Conservation (phyloP, 2,329 filamentous ascomycete species). For the Tolypocladium sp. region DNA sequence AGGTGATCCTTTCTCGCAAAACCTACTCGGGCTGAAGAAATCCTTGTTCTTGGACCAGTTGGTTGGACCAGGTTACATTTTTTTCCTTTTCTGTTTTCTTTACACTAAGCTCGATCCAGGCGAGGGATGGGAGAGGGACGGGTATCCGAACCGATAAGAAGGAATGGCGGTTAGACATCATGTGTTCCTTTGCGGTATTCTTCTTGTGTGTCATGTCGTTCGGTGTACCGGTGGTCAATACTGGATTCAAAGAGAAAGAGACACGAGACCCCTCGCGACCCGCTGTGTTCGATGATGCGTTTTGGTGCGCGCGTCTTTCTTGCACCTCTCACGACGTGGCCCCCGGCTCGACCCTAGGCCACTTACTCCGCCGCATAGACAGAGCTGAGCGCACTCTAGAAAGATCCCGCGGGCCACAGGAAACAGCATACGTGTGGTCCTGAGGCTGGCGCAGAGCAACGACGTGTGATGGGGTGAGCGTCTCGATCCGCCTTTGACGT, state of each 20-base stretch:
- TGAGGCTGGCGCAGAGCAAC: neutral
- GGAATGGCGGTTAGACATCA: conserved; percentile 9
- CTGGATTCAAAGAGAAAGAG: conserved; percentile 6
- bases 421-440: neutral
- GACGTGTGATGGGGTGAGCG: neutral
- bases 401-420: neutral
- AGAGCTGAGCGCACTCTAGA: neutral
- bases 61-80: neutral
- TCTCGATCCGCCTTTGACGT: neutral
- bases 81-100: conserved; percentile 1
- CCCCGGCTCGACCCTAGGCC: neutral
- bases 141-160: neutral
- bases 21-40: conserved; percentile 5
- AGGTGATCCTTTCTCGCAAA: conserved; percentile 17
- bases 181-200: conserved; percentile 8
- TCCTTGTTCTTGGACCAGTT: neutral
- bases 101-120: neutral
- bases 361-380: neutral
- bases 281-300: neutral
- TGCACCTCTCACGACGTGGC: neutral
- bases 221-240: conserved; percentile 10
- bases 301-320: neutral
- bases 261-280: neutral
- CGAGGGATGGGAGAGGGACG: neutral
- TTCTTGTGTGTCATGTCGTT: conserved; percentile 5